These are phyloP conservation scores for Vicia faba DNA, from an alignment of 306 rosid genomes.

Conservation along the genomic window DNA sequence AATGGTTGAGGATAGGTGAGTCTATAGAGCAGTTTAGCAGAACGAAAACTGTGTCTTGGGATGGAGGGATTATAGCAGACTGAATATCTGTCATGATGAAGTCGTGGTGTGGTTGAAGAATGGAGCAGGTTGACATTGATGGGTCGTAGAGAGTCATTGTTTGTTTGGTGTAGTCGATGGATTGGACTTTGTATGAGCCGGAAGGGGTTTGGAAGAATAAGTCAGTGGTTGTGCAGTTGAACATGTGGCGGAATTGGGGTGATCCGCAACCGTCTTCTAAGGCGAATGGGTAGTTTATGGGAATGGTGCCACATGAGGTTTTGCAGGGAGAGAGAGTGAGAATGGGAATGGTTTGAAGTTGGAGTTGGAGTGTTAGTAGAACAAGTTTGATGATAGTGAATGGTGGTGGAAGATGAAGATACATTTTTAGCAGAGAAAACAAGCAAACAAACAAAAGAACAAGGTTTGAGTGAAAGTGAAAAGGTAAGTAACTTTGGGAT, in stretches of 20 bases:
- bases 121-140: slow-evolving; percentile 88
- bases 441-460: too few species aligned
- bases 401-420: slow-evolving; percentile 37
- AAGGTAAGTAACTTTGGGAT: slow-evolving; percentile 26
- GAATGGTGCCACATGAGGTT: slow-evolving; percentile 62
- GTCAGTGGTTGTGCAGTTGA: slow-evolving; percentile 68
- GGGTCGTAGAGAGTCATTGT: slow-evolving; percentile 73
- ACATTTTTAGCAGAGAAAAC: background rate
- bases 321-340: slow-evolving; percentile 65
- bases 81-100: slow-evolving; percentile 79
- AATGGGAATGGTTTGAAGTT: slow-evolving; percentile 41
- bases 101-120: slow-evolving; percentile 90
- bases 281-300: slow-evolving; percentile 80
- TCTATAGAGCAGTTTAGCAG: slow-evolving; percentile 86
- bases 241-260: slow-evolving; percentile 76
- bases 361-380: slow-evolving; percentile 29
- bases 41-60: slow-evolving; percentile 85
- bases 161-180: slow-evolving; percentile 70
- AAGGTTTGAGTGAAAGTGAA: background rate
- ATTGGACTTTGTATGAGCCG: slow-evolving; percentile 82
- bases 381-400: slow-evolving; percentile 35
- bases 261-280: slow-evolving; percentile 93
- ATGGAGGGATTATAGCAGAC: slow-evolving; percentile 77
- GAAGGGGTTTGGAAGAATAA: slow-evolving; percentile 83
- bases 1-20: slow-evolving; percentile 93